A percentile compares a stretch with the other conserved stretches of the same genome.
phyloP scores from a whole-genome alignment of 192 early-diverging fungal species.

The Linnemannia schmuckeri region DNA sequence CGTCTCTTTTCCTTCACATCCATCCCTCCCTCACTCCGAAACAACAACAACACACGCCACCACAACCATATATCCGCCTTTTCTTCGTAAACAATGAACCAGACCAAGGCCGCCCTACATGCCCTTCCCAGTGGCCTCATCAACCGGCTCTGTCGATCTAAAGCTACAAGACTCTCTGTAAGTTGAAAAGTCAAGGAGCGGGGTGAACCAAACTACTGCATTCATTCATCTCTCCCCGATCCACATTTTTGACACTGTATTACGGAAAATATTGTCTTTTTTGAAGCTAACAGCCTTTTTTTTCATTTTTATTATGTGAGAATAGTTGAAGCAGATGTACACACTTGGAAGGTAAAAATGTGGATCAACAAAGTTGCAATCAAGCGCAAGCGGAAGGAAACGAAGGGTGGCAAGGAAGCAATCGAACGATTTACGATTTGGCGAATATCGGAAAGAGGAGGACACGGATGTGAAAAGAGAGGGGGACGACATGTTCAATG shows the following conservation, averaged over 20 bases:
- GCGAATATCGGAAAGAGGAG: not conserved
- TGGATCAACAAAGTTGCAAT: not conserved
- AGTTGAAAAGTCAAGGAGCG: not conserved
- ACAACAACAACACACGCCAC: not conserved
- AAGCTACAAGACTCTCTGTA: constrained; percentile 53
- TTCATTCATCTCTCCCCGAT: not conserved
- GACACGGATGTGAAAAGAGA: not conserved
- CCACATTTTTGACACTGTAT: not conserved
- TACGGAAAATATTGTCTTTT: not conserved
- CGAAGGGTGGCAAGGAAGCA: not conserved
- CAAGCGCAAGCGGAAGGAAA: no score
- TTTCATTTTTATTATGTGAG: not conserved
- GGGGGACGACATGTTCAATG: not conserved
- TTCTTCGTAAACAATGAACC: constrained; percentile 23
- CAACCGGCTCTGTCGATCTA: constrained; percentile 47
- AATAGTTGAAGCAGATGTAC: constrained; percentile 55
- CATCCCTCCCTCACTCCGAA: not conserved
- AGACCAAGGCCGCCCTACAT: constrained; percentile 41
- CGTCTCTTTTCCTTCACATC: not conserved
- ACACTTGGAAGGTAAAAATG: constrained; percentile 48
- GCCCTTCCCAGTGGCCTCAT: constrained; percentile 47
- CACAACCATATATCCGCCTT: not conserved
- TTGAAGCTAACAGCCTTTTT: not conserved
- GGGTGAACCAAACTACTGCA: not conserved
- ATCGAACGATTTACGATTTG: no score